Percentiles rank a stretch among this genome's conserved stretches.
Evolutionary conservation across 306 rosid species (phyloP).

Genomic region (Castanea mollissima): DNA sequence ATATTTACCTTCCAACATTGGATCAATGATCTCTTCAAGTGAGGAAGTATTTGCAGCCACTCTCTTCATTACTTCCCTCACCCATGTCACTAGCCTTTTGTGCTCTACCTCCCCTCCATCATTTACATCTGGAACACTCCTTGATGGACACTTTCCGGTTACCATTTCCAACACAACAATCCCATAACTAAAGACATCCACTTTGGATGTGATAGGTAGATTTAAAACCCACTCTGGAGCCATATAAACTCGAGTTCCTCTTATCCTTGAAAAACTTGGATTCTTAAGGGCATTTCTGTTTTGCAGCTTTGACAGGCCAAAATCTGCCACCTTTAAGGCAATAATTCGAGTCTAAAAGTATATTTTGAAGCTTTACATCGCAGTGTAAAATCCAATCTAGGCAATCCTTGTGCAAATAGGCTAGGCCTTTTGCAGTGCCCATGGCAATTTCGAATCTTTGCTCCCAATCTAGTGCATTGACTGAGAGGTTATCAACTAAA

Average conservation of each 20-base stretch:
- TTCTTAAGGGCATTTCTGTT: conserved; percentile 14
- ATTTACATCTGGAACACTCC: not conserved
- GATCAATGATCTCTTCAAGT: conserved; percentile 21
- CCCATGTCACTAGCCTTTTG: conserved; percentile 11
- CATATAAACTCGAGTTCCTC: conserved; percentile 41
- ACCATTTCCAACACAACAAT: conserved; percentile 41
- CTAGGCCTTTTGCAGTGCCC: conserved; percentile 38
- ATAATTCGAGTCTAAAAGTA: conserved; percentile 23
- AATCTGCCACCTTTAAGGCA: conserved; percentile 36
- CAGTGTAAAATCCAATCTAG: conserved; percentile 43
- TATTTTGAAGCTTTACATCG: conserved; percentile 37
- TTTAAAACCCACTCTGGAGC: conserved; percentile 41
- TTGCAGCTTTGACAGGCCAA: conserved; percentile 29
- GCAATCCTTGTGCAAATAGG: conserved; percentile 45
- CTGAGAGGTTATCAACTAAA: conserved; percentile 14
- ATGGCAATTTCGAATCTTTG: conserved; percentile 29
- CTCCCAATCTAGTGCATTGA: conserved; percentile 20
- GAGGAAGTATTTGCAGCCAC: not conserved
- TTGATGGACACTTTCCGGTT: conserved; percentile 24
- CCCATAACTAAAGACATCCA: conserved; percentile 40
- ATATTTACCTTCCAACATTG: not conserved
- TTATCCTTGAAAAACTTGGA: conserved; percentile 14
- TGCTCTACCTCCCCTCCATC: conserved; percentile 5
- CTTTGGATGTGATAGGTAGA: conserved; percentile 36
- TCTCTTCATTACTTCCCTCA: conserved; percentile 8